Conservation (phyloP, 345 rosid species). For the Gossypioides kirkii region DNA sequence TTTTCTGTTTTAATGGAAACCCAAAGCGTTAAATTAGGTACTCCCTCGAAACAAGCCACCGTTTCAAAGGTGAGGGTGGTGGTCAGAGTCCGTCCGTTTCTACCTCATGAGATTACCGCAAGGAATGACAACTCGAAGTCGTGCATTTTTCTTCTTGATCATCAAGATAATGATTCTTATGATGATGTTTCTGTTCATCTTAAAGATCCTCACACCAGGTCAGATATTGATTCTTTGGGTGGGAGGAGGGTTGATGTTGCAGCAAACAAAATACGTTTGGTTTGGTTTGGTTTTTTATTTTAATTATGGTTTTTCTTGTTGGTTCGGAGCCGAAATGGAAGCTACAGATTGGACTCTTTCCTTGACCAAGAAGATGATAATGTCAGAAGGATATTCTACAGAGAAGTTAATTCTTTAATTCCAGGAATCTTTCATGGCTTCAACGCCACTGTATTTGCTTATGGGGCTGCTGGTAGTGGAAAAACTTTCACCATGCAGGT, state of each 20-base stretch:
- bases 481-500: slow-evolving; percentile 98
- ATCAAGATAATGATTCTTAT: slow-evolving; percentile 20
- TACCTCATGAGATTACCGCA: slow-evolving; percentile 42
- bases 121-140: slow-evolving; percentile 25
- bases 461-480: slow-evolving; percentile 95
- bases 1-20: slow-evolving; percentile 22
- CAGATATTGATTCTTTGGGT: not conserved
- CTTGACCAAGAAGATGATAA: slow-evolving; percentile 59
- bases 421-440: slow-evolving; percentile 55
- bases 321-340: slow-evolving; percentile 56
- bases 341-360: slow-evolving; percentile 75
- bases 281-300: too few relatives aligned
- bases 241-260: not conserved
- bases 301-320: slow-evolving; percentile 5
- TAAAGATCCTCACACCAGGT: slow-evolving; percentile 71
- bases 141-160: slow-evolving; percentile 46
- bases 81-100: slow-evolving; percentile 69
- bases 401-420: slow-evolving; percentile 69
- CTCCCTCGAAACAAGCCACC: slow-evolving; percentile 21
- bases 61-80: slow-evolving; percentile 58
- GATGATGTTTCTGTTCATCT: slow-evolving; percentile 62
- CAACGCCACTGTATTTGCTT: slow-evolving; percentile 85
- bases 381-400: slow-evolving; percentile 55
- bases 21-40: slow-evolving; percentile 1
- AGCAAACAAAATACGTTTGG: not conserved